Evolutionary conservation across 1,284 basidiomycete genomes (phyloP).

Genomic region (Austropuccinia psidii): DNA sequence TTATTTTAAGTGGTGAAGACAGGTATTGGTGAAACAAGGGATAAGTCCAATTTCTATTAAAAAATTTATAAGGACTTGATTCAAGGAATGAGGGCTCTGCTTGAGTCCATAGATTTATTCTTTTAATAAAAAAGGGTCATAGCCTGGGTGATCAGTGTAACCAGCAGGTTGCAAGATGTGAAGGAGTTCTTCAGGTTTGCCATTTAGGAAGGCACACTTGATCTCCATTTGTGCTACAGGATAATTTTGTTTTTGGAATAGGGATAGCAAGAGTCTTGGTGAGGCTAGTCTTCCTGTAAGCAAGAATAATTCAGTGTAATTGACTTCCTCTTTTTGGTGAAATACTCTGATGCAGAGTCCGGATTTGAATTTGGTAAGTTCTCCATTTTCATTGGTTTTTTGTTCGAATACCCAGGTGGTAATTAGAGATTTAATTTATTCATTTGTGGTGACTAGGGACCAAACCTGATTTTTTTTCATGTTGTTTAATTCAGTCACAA

Average conservation of each 20-base stretch:
- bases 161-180: background rate
- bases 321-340: background rate
- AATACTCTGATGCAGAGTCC: background rate
- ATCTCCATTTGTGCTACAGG: background rate
- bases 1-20: background rate
- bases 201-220: background rate
- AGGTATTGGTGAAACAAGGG: background rate
- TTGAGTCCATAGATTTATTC: background rate
- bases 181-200: background rate
- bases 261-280: background rate
- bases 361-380: slow-evolving; percentile 4
- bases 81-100: background rate
- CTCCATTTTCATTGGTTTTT: background rate
- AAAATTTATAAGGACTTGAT: background rate
- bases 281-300: slow-evolving; percentile 1
- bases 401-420: slow-evolving; percentile 5
- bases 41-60: background rate
- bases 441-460: background rate
- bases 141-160: background rate
- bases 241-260: background rate
- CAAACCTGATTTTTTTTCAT: background rate
- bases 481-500: background rate
- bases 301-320: slow-evolving; percentile 2
- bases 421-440: background rate
- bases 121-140: background rate